Evolutionary conservation across 352 stramenopile genomes (phyloP), one percentile per base, ranked within the genome.

Genomic region (Ochromonadaceae sp.): DNA sequence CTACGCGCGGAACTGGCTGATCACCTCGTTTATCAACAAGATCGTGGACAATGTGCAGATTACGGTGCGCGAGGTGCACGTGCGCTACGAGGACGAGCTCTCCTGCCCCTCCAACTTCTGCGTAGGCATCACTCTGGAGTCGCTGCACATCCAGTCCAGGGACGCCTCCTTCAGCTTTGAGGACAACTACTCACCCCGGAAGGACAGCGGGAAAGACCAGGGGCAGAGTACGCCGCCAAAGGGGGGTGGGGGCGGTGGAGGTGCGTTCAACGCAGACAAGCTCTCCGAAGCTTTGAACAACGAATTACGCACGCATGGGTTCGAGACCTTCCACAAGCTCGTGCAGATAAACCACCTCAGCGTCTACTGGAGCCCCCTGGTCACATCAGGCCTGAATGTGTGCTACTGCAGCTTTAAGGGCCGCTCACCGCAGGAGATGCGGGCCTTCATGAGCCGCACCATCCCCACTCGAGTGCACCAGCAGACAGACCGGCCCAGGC

Each of bases 71-170:
- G 14, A 52, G 5, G 17, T 63, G 30, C 55, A 63, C 30, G 28
- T 63, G 17, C 55, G 55, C 28, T 63, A 63, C 39, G 55, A 63
- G 41, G 55, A 63, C 30, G 26, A n/a, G 28, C 1, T 63, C 20
- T 63, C 55, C 22, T 63, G 55, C 52, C 34, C 34, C 20, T 22
- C 9, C 17, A 28, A 52, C 3, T 63, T 63, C 52, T 50, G 55
- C 30, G 20, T 63, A 38, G 55, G 55, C 2, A 39, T 63, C 38
- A 42, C 55, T 2, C 41, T 63, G 26, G 55, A 63, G 41, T 63
- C 55, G 7, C 52, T 63, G 32, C 52, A 50, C 47, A 12, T 60
- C 5, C 52, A 48, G 34, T 25, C 52, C 17, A 10, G 52, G n/a
- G 52, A 60, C 15, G 7, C 7, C 28, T 7, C 44, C 12, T 7